Conservation (phyloP, 129 eudicot species). For the Helichrysum umbraculigerum region DNA sequence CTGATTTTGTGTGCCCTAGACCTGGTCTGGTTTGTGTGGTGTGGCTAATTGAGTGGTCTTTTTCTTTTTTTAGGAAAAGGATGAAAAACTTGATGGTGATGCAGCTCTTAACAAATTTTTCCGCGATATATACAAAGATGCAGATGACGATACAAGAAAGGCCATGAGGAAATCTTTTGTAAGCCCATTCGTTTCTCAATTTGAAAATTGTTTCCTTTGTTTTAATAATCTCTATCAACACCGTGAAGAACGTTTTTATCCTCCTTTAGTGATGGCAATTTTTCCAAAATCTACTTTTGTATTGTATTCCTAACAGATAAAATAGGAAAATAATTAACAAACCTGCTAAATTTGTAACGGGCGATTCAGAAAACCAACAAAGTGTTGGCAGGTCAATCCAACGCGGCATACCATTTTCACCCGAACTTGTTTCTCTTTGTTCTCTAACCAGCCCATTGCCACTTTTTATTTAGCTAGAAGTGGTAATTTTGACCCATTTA, state of each 20-base stretch:
- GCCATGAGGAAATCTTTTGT: constrained; percentile 99
- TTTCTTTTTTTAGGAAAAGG: constrained; percentile 76
- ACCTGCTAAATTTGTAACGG: no score
- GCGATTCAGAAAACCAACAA: neutral
- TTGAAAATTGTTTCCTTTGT: neutral
- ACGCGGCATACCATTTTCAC: neutral
- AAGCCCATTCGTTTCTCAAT: constrained; percentile 33
- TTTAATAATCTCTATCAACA: neutral
- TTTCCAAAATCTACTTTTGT: neutral
- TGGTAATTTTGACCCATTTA: neutral
- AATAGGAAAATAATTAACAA: no score
- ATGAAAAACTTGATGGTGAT: constrained; percentile 96
- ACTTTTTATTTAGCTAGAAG: neutral
- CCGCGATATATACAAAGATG: constrained; percentile 74
- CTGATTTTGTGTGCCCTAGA: no score
- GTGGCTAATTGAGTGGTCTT: neutral
- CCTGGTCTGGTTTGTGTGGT: no score
- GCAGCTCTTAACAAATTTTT: constrained; percentile 96
- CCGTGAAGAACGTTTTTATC: neutral
- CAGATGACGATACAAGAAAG: constrained; percentile 87
- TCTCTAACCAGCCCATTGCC: neutral
- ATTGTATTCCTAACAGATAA: no score
- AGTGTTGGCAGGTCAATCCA: neutral
- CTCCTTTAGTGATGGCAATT: neutral
- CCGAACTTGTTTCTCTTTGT: neutral